Conservation (phyloP, 2,329 filamentous ascomycete species). For the Zarea fungicola region DNA sequence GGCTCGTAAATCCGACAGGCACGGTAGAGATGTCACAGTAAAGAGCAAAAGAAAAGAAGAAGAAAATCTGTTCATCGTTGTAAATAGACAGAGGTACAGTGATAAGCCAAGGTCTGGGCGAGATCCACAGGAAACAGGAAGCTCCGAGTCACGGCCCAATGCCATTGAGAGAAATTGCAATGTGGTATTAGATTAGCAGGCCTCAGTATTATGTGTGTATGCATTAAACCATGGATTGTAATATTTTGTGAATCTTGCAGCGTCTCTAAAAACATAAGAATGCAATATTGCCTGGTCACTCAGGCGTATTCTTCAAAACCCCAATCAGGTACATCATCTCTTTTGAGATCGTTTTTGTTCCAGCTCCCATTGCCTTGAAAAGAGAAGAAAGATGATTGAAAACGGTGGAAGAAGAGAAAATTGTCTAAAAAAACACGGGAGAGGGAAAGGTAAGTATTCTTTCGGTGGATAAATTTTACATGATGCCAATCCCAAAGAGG, state of each 20-base stretch:
- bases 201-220: neutral
- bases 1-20: no score
- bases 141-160: no score
- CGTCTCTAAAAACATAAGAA: constrained; percentile 9
- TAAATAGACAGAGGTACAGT: no score
- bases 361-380: neutral
- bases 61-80: no score
- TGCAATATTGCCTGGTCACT: constrained; percentile 1
- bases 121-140: no score
- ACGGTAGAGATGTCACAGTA: no score
- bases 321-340: neutral
- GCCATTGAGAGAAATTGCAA: no score
- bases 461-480: neutral
- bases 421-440: constrained; percentile 1
- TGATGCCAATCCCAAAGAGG: neutral
- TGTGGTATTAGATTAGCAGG: no score
- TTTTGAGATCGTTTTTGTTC: neutral
- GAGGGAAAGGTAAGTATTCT: no score
- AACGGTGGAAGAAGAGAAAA: neutral
- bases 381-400: neutral
- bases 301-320: neutral
- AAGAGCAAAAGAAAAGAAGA: no score
- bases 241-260: neutral
- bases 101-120: no score
- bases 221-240: constrained; percentile 1